Base-by-base conservation (phyloP, 2,329 filamentous ascomycete species). In the Arthrobotrys sphaeroides region DNA sequence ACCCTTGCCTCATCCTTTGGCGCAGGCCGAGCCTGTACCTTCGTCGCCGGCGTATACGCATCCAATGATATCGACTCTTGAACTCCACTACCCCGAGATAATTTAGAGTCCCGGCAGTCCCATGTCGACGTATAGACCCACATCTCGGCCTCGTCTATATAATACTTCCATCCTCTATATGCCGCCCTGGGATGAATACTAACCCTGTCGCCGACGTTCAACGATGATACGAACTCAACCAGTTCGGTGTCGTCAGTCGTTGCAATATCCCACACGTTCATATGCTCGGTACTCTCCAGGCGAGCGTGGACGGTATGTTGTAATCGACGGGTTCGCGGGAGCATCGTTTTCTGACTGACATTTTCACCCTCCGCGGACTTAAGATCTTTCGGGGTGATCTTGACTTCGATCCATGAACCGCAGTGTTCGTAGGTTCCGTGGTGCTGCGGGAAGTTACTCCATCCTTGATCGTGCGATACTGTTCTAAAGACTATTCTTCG, bases 401-500 rank as follows among this genome's bases (percentile, higher is more conserved):
- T 3, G 42, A 45, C 42, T 45, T 45, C 42, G 7, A 45, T 10
- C 42, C 42, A 45, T 45, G 42, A 16, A 7, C 42, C 20, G 7
- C 42, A 20, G 5, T n/a, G 16, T 22, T 10, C 5, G 18, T 45
- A 45, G 16, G 42, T 45, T 20, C 42, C 42, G 42, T 45, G 42
- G 16, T 45, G 1, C 7, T 45, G 16, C 1, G 16, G 3, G 42
- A 20, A 2, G 10, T 22, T 18, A 10, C 42, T 45, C 42, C 42
- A 45, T 2, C 61, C 61, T 64, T 51, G 60, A 38, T 64, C 60
- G 7, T 64, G 60, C 10, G 60, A 33, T 9, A 64, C 12, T 3
- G 60, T 64, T 38, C 60, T 33, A 38, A 64, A 49, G 13, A 64
- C 26, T 1, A 64, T 64, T 40, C 18, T 64, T 24, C 42, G 42